phyloP scores from a whole-genome alignment of 768 basidiomycete genomes.

The Amylocystis lapponica region DNA sequence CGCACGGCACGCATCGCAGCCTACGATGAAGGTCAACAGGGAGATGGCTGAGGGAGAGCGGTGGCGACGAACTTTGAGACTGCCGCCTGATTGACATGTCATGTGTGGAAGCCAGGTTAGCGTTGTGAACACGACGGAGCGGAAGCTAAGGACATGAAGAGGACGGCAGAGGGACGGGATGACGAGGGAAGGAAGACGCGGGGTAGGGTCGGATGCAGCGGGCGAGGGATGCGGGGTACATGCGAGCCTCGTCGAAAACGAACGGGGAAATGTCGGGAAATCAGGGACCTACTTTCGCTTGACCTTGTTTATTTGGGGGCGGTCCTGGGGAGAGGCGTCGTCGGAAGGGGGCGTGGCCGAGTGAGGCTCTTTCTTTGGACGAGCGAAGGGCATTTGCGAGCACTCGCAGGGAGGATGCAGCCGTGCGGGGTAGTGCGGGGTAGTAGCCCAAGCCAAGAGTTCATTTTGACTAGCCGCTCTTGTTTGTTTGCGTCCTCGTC shows the following conservation, averaged over 20 bases:
- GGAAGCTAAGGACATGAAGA: conserved; percentile 20
- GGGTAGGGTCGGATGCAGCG: conserved; percentile 28
- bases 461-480: too few species aligned
- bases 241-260: conserved; percentile 31
- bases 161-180: conserved; percentile 14
- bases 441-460: too few species aligned
- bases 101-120: conserved; percentile 27
- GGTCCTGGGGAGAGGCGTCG: conserved; percentile 51
- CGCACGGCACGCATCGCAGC: conserved; percentile 82
- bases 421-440: conserved; percentile 20
- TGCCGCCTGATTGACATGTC: conserved; percentile 55
- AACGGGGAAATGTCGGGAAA: conserved; percentile 56
- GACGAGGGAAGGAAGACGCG: conserved; percentile 35
- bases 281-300: conserved; percentile 70
- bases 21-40: conserved; percentile 33
- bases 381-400: conserved; percentile 56
- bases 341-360: conserved; percentile 63
- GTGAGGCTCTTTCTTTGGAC: conserved; percentile 59
- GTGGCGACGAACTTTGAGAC: conserved; percentile 63
- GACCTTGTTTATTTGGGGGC: conserved; percentile 65
- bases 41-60: conserved; percentile 14
- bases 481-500: too few species aligned
- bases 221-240: conserved; percentile 31
- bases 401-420: conserved; percentile 16
- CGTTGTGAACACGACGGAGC: conserved; percentile 11